phyloP scores from a whole-genome alignment of 805 yeast species.

The Naumovozyma baii region DNA sequence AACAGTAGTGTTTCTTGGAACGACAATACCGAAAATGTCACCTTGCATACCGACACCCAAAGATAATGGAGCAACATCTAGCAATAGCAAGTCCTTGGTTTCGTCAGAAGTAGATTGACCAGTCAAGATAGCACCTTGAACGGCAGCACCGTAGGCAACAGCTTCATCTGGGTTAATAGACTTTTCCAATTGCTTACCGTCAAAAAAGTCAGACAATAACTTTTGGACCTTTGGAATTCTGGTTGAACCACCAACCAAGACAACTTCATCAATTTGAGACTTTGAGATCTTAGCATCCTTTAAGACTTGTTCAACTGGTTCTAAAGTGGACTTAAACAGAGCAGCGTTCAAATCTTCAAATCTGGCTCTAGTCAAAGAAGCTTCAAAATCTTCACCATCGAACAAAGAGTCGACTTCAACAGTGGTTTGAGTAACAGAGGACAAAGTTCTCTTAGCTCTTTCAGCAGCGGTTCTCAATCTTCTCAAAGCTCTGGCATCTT shows the following conservation, averaged over 20 bases:
- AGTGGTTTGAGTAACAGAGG: conserved; percentile 90
- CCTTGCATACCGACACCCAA: conserved; percentile 99
- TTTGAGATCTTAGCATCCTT: conserved; percentile 83
- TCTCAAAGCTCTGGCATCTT: conserved; percentile 91
- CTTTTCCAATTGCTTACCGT: conserved; percentile 93
- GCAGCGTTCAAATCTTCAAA: conserved; percentile 92
- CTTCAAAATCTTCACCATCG: conserved; percentile 91
- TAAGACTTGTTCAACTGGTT: conserved; percentile 89
- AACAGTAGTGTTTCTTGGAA: conserved; percentile 97
- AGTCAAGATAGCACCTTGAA: conserved; percentile 89
- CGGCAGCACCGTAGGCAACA: conserved; percentile 99
- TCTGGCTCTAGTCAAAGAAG: conserved; percentile 92
- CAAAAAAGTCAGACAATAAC: conserved; percentile 86
- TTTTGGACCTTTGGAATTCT: conserved; percentile 97
- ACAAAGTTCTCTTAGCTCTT: conserved; percentile 96
- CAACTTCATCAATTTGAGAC: conserved; percentile 84
- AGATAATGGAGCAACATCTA: conserved; percentile 95
- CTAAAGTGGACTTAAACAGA: conserved; percentile 84
- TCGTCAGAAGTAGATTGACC: conserved; percentile 83
- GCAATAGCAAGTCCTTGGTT: conserved; percentile 87
- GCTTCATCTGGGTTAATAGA: conserved; percentile 98
- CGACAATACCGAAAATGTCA: conserved; percentile 96
- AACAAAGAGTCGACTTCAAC: conserved; percentile 91
- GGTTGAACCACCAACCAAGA: conserved; percentile 96
- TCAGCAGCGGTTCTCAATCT: conserved; percentile 98